These are phyloP conservation scores for Eucalyptus regnans DNA, from an alignment of 345 rosid genomes.

Conservation along the genomic window DNA sequence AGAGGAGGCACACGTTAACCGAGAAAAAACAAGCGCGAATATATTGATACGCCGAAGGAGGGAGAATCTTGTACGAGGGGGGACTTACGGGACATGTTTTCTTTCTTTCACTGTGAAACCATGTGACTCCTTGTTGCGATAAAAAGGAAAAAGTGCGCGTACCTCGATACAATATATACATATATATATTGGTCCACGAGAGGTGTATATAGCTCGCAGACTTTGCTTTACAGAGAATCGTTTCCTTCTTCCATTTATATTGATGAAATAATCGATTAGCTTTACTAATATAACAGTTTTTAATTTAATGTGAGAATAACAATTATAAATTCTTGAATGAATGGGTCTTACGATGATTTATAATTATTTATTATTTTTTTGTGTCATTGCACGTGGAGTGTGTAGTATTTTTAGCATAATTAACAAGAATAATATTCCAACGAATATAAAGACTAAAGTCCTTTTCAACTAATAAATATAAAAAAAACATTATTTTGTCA, in stretches of 20 bases:
- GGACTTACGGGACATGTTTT: background rate
- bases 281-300: no score
- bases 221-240: background rate
- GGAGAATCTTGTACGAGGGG: background rate
- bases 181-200: background rate
- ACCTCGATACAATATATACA: background rate
- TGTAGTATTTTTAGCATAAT: no score
- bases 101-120: background rate
- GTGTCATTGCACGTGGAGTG: no score
- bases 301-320: no score
- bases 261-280: background rate
- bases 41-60: background rate
- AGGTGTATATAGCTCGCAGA: background rate
- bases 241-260: background rate
- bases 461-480: background rate
- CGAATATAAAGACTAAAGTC: background rate
- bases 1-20: background rate
- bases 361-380: no score
- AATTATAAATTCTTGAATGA: no score
- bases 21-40: background rate
- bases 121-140: background rate
- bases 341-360: rapidly evolving
- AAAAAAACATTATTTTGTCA: background rate
- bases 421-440: background rate
- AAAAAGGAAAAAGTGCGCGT: background rate